Evolutionary conservation across 192 early-diverging fungal species (phyloP), one percentile per base, ranked within the genome.

Genomic region (Coemansia sp.): DNA sequence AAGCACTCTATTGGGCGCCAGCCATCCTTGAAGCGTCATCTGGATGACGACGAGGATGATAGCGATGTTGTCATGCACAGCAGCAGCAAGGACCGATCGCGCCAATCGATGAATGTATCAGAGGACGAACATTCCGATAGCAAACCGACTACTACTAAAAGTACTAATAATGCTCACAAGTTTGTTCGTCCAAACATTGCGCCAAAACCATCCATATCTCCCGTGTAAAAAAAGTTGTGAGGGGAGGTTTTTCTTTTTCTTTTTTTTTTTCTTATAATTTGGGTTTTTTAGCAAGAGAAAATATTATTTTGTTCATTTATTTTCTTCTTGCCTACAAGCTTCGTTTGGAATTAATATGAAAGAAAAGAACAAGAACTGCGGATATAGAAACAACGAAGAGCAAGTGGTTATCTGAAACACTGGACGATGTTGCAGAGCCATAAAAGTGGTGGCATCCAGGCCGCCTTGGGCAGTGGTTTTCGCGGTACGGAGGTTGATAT

Each of bases 11-110:
- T 36, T 56, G 62, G 45, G 41, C 66, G 71, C 4, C 59, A 65
- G 12, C 21, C 47, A 40, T 82, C 79, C 55, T 68, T 82, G 48
- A 82, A 82, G 56, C 80, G 80, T 15, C 75, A 82, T 59, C 62
- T 67, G 11, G 72, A 73, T 12, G 72, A 74, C 32, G 71, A 65
- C 12, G 74, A 70, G 5, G 60, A 65, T 18, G 57, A 57, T 43
- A 55, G 66, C 1, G 69, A 68, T n/a, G 63, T 71, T n/a, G 43
- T 63, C 10, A 72, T 69, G 66, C 21, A 42, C 1, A 54, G 64
- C 41, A 59, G 64, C 65, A 60, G 68, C 40, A 63, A 66, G 51
- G 62, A 71, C 9, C 68, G 66, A 1, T 13, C 55, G 55, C 68
- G 45, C 21, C 65, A 62, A 18, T 65, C 65, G 36, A 45, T 55